A percentile compares a stretch with the other conserved stretches of the same genome.
phyloP scores from a whole-genome alignment of 495 filamentous ascomycete species.

The Jackrogersella multiformis region DNA sequence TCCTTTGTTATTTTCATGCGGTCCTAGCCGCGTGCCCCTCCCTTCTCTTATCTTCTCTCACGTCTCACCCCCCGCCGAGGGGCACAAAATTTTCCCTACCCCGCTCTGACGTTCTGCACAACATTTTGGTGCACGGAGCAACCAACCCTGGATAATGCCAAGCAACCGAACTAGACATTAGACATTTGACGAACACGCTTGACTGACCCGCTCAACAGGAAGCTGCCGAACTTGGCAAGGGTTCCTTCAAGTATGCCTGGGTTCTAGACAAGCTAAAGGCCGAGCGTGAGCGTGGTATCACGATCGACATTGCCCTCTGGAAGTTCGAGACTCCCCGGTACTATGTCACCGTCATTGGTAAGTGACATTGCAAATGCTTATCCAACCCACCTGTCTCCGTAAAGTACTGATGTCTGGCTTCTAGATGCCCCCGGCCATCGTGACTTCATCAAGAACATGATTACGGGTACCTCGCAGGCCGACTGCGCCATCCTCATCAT shows the following conservation, averaged over 20 bases:
- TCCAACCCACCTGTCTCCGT: conserved; percentile 12
- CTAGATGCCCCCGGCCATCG: conserved; percentile 97
- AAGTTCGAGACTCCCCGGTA: conserved; percentile 99
- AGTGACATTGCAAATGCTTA: conserved; percentile 52
- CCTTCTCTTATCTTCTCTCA: conserved; percentile 26
- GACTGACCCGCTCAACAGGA: conserved; percentile 68
- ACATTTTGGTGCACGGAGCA: conserved; percentile 47
- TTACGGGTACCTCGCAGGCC: conserved; percentile 99
- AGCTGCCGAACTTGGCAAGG: conserved; percentile 99
- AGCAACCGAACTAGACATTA: background rate
- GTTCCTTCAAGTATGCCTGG: conserved; percentile 99
- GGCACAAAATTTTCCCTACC: conserved; percentile 50
- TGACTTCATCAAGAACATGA: conserved; percentile 99
- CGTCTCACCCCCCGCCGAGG: conserved; percentile 44
- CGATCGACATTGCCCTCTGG: conserved; percentile 99
- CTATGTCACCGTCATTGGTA: conserved; percentile 99
- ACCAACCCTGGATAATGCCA: conserved; percentile 28
- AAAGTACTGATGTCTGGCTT: conserved; percentile 30
- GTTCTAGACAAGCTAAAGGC: conserved; percentile 99
- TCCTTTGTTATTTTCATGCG: conserved; percentile 26
- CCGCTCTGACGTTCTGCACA: conserved; percentile 44
- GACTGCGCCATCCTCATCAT: conserved; percentile 99
- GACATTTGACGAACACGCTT: background rate
- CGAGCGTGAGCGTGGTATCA: conserved; percentile 99
- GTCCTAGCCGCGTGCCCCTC: conserved; percentile 43